Base-by-base conservation (phyloP, 2,329 filamentous ascomycete species). In the Metarhizium robertsii region DNA sequence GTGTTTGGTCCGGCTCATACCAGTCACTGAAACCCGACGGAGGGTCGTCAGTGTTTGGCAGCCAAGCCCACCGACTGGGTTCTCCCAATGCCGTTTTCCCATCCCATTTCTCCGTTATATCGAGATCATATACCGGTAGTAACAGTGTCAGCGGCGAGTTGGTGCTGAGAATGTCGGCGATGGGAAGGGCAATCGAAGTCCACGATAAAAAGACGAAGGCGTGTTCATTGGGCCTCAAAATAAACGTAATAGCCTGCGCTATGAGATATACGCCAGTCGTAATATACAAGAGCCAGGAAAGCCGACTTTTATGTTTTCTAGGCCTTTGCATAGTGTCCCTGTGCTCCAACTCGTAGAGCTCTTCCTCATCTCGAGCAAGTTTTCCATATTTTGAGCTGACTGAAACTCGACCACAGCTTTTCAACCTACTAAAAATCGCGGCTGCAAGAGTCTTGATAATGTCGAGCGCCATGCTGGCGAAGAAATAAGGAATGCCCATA, bases 181-280 rank as follows among this genome's bases (percentile, higher is more conserved):
- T 66, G 0, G 69, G 69, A 11, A 71, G 57, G 2, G 71, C 60
- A 1, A 62, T 61, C 6, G 64, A 60, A 0, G 69, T 71, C 69
- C 69, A 71, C 0, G 69, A 71, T 45, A 71, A 61, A 53, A 70
- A 70, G 1, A 61, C 65, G 25, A 71, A 52, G 3, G 69, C 67
- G 32, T 62, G 59, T 18, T 71, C 69, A 42, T 60, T 58, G 1
- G 69, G 69, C 20, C 69, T 61, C 7, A 68, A 13, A 1, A 66
- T 10, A 1, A 57, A 55, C 7, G 65, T 11, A 34, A 34, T 34
- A 34, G 32, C 32, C 32, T 34, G 32, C 7, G 32, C 32, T 11
- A 34, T 11, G 32, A 34, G 32, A 11, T 2, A 8, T 34, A 11
- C 32, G 32, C 32, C 32, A 2, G 32, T 34, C 32, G 10, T 3